phyloP scores from a whole-genome alignment of 306 rosid genomes.

The Casuarina cunninghamiana region DNA sequence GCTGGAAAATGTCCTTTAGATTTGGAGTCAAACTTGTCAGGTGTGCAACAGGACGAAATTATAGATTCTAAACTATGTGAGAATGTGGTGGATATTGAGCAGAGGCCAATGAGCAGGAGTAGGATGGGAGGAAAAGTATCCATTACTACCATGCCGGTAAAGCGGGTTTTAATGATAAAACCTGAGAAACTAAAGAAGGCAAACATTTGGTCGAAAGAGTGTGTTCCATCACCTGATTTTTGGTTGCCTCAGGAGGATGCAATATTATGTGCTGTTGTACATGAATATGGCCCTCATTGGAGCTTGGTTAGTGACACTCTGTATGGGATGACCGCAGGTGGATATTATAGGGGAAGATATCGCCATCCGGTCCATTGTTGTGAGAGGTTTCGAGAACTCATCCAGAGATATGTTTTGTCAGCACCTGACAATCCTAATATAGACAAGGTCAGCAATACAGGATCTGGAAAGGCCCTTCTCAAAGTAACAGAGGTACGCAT shows the following conservation, averaged over 20 bases:
- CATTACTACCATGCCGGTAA: slow-evolving; percentile 81
- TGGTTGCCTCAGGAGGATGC: slow-evolving; percentile 97
- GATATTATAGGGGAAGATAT: slow-evolving; percentile 82
- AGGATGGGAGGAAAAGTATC: slow-evolving; percentile 93
- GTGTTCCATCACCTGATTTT: slow-evolving; percentile 81
- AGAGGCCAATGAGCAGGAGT: slow-evolving; percentile 61
- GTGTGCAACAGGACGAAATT: slow-evolving; percentile 57
- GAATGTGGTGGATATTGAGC: slow-evolving; percentile 58
- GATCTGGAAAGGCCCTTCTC: slow-evolving; percentile 94
- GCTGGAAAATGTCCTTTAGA: slow-evolving; percentile 52
- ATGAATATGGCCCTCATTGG: slow-evolving; percentile 96
- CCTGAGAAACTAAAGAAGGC: slow-evolving; percentile 87
- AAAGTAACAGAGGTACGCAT: slow-evolving; percentile 85
- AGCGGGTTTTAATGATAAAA: slow-evolving; percentile 73
- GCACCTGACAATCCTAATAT: slow-evolving; percentile 59
- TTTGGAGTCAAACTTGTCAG: slow-evolving; percentile 54
- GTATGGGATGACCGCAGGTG: slow-evolving; percentile 85
- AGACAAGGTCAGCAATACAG: slow-evolving; percentile 64
- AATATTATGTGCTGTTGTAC: slow-evolving; percentile 84
- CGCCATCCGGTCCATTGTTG: slow-evolving; percentile 98
- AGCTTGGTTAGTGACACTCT: slow-evolving; percentile 80
- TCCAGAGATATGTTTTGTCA: slow-evolving; percentile 71
- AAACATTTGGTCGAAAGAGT: slow-evolving; percentile 82
- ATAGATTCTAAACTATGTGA: slow-evolving; percentile 56
- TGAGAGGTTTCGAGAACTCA: slow-evolving; percentile 90